Evolutionary conservation across 306 rosid species (phyloP).

Genomic region (Castanopsis chinensis): DNA sequence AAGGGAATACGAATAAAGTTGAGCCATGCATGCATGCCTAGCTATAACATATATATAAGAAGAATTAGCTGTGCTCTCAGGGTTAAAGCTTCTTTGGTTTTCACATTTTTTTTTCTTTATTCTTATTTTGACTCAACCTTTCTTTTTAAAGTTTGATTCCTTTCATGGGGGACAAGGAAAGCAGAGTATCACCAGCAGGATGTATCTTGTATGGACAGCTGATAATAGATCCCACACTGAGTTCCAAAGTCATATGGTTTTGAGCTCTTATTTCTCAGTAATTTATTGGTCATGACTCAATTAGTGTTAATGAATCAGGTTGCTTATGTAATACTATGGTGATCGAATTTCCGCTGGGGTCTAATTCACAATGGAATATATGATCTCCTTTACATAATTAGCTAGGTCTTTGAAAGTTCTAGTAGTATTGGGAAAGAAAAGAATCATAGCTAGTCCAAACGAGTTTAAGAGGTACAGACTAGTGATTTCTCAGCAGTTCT

Average conservation of each 20-base stretch:
- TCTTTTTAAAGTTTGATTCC: conserved; percentile 42
- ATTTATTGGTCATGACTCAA: background rate
- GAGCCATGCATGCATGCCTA: conserved; percentile 24
- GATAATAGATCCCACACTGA: background rate
- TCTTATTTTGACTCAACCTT: conserved; percentile 22
- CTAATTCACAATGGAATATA: too few species aligned
- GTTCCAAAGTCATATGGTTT: background rate
- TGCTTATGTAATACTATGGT: too few species aligned
- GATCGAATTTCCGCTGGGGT: too few species aligned
- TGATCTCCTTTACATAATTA: too few species aligned
- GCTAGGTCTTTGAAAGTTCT: too few species aligned
- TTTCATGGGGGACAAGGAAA: conserved; percentile 61
- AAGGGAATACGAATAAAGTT: conserved; percentile 53
- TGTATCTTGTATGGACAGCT: background rate
- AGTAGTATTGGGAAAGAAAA: too few species aligned
- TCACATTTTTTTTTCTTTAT: conserved; percentile 26
- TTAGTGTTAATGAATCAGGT: too few species aligned
- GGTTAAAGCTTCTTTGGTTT: conserved; percentile 57
- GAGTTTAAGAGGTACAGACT: too few species aligned
- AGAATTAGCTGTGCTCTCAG: conserved; percentile 33
- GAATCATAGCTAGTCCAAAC: too few species aligned
- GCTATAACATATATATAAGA: conserved; percentile 19
- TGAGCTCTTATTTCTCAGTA: background rate
- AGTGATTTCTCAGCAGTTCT: too few species aligned
- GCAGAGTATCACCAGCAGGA: conserved; percentile 40